Percentiles rank a stretch among this genome's conserved stretches.
phyloP scores from a whole-genome alignment of 306 rosid species.

The Senna siamea region DNA sequence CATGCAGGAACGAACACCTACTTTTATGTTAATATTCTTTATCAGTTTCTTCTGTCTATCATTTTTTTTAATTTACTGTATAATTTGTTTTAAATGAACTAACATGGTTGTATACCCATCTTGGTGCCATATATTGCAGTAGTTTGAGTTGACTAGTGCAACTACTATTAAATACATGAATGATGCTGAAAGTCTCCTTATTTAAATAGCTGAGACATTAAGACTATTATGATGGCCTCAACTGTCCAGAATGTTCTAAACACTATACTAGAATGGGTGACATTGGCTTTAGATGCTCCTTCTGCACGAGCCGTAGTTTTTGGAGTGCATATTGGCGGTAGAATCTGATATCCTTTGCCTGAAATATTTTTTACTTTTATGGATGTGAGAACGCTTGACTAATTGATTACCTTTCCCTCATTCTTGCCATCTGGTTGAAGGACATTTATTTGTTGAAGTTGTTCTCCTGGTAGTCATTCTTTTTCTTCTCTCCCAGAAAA shows the following conservation, averaged over 20 bases:
- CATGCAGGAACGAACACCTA: conserved; percentile 44
- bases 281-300: conserved; percentile 68
- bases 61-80: not conserved
- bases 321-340: conserved; percentile 90
- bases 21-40: not conserved
- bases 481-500: conserved; percentile 88
- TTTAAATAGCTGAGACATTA: conserved; percentile 34
- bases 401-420: not conserved
- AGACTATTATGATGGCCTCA: conserved; percentile 54
- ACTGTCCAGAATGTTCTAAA: conserved; percentile 55
- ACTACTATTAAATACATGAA: conserved; percentile 46
- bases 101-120: not conserved
- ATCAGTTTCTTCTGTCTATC: not conserved
- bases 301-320: conserved; percentile 90
- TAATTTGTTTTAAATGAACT: not conserved
- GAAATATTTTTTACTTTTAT: conserved; percentile 2
- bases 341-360: conserved; percentile 37
- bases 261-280: conserved; percentile 67
- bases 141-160: conserved; percentile 55
- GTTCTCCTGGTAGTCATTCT: conserved; percentile 82
- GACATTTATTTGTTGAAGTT: conserved; percentile 86
- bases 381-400: conserved; percentile 3
- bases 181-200: conserved; percentile 44
- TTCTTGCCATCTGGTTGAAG: conserved; percentile 52
- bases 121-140: conserved; percentile 45